Conservation (phyloP, 495 filamentous ascomycete species). For the Trichoderma asperelloides region DNA sequence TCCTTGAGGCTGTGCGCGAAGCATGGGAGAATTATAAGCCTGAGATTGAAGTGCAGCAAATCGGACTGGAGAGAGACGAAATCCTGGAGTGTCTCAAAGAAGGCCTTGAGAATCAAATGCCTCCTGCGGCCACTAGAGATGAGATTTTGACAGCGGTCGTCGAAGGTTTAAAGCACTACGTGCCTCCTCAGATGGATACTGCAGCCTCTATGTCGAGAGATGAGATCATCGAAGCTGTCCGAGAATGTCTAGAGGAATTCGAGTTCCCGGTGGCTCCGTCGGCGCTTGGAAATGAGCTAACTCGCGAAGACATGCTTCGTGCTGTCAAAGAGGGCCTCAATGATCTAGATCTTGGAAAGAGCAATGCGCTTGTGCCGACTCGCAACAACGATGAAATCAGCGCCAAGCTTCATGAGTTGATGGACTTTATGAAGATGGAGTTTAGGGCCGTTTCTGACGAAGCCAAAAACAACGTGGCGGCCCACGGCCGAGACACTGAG, state of each 20-base stretch:
- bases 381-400: slow-evolving; percentile 51
- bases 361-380: slow-evolving; percentile 27
- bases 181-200: slow-evolving; percentile 57
- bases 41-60: slow-evolving; percentile 81
- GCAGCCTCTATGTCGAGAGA: slow-evolving; percentile 62
- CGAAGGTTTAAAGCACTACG: slow-evolving; percentile 69
- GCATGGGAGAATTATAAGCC: slow-evolving; percentile 89
- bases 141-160: slow-evolving; percentile 77
- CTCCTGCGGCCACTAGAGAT: slow-evolving; percentile 53
- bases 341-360: slow-evolving; percentile 34
- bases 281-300: slow-evolving; percentile 34
- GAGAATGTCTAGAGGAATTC: slow-evolving; percentile 68
- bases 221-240: slow-evolving; percentile 65
- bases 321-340: slow-evolving; percentile 46
- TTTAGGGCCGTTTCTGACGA: slow-evolving; percentile 52
- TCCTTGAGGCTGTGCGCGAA: slow-evolving; percentile 74
- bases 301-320: slow-evolving; percentile 43
- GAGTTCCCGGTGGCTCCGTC: slow-evolving; percentile 49
- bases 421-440: slow-evolving; percentile 60
- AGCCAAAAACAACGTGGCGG: slow-evolving; percentile 64
- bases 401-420: slow-evolving; percentile 63
- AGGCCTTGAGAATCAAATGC: slow-evolving; percentile 51
- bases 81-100: slow-evolving; percentile 76
- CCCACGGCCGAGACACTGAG: slow-evolving; percentile 67
- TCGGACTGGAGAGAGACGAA: slow-evolving; percentile 80